Base-by-base conservation (phyloP, 371 early-diverging fungal genomes). In the Conidiobolus coronatus region DNA sequence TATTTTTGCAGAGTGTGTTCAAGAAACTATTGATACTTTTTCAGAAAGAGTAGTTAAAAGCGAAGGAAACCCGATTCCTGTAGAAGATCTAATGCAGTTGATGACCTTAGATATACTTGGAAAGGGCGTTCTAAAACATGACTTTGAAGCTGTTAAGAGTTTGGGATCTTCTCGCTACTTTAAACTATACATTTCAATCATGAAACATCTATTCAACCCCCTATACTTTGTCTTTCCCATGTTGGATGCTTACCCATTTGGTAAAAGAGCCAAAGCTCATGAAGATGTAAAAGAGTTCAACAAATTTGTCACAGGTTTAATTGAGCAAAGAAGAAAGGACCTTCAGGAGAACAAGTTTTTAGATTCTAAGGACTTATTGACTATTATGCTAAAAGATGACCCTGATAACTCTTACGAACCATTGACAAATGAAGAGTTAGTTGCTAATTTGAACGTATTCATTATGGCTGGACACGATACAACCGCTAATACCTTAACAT, bases 401-500 rank as follows among this genome's bases (percentile, higher is more conserved):
- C 21, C 17, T 42, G 43, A 42, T 17, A 29, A 42, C 33, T 7
- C 11, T 14, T 17, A 40, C 9, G 9, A 9, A 20, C 9, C 20
- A 4, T 21, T 42, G 14, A 42, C 43, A 24, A n/a, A 42, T 42
- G 29, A 42, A 24, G 43, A 42, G 15, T 21, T 42, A 11, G 21
- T 42, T 15, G 7, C 22, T 42, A 21, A 42, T 42, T 21, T 21
- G 9, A 42, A 21, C 13, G 6, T 29, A 2, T 42, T 42, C 15
- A 24, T 42, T 24, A 20, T 21, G 14, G 43, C 43, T 24, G 43
- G 43, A 1, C 43, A 42, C 33, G 43, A 42, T 42, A 42, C 43
- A 24, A 42, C 43, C 12, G 43, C 43, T n/a, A 9, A 42, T 29
- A 42, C 43, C 2, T n/a, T 42, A 6, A 14, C 24, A 24, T 24